phyloP scores from a whole-genome alignment of 805 yeast genomes.

The Clavispora carvajalis region DNA sequence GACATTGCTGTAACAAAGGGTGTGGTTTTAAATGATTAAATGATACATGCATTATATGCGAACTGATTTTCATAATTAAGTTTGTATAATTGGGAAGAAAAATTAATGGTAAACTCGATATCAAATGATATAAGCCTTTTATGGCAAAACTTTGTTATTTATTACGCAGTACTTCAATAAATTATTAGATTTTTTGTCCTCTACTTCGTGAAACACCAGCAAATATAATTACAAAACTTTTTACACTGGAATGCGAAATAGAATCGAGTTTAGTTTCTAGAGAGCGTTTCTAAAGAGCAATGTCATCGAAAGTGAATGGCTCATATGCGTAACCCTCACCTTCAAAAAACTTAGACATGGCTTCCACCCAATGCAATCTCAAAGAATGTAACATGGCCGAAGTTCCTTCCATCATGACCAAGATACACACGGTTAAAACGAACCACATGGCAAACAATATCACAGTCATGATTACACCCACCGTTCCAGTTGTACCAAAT shows the following conservation, averaged over 20 bases:
- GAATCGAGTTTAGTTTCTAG: no score
- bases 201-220: no score
- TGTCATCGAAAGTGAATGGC: constrained; percentile 49
- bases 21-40: constrained; percentile 23
- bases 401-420: constrained; percentile 78
- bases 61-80: background rate
- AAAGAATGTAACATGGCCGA: constrained; percentile 79
- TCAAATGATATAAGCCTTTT: background rate
- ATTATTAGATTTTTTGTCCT: no score
- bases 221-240: no score
- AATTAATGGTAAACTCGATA: background rate
- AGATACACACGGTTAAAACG: constrained; percentile 58
- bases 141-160: no score
- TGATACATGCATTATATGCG: background rate
- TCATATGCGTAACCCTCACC: constrained; percentile 69
- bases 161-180: background rate
- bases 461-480: constrained; percentile 55
- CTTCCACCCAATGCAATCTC: constrained; percentile 78
- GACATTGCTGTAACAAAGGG: constrained; percentile 30
- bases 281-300: constrained; percentile 6
- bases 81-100: background rate
- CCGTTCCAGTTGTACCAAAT: constrained; percentile 49
- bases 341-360: constrained; percentile 74
- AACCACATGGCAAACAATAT: constrained; percentile 72
- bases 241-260: no score